These are phyloP conservation scores for Leptodontidium sp. DNA, from an alignment of 2,329 filamentous ascomycete species.

Conservation along the genomic window DNA sequence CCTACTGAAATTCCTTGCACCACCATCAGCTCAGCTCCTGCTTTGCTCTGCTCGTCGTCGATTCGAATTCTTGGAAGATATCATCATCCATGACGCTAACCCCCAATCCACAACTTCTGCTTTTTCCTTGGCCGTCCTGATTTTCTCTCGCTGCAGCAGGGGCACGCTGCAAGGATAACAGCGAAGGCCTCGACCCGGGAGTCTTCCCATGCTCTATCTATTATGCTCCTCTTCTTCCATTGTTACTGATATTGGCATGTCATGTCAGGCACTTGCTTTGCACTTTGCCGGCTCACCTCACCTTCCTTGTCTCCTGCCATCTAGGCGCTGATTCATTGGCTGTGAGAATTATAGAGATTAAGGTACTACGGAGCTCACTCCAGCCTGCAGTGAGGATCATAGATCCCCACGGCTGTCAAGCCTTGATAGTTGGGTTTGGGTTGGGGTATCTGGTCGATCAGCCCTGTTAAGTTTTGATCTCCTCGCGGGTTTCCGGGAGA, in stretches of 20 bases:
- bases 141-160: slow-evolving; percentile 6
- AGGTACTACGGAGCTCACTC: slow-evolving; percentile 17
- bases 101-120: not conserved
- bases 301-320: slow-evolving; percentile 13
- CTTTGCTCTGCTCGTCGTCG: not conserved
- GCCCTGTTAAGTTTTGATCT: slow-evolving; percentile 8
- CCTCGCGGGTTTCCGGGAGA: not conserved
- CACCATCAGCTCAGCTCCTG: slow-evolving; percentile 15
- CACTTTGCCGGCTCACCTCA: slow-evolving; percentile 10
- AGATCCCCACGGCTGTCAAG: slow-evolving; percentile 17
- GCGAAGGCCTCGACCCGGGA: slow-evolving; percentile 5
- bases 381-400: slow-evolving; percentile 22
- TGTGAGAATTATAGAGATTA: slow-evolving; percentile 4
- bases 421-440: slow-evolving; percentile 13
- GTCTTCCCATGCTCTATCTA: slow-evolving; percentile 2
- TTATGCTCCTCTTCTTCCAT: slow-evolving; percentile 7
- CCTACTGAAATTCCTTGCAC: slow-evolving; percentile 13
- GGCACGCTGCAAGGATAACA: not conserved
- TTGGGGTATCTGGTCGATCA: slow-evolving; percentile 12
- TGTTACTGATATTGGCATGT: slow-evolving; percentile 20
- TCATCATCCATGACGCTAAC: not conserved
- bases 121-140: slow-evolving; percentile 16
- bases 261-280: slow-evolving; percentile 18
- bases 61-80: slow-evolving; percentile 11
- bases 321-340: slow-evolving; percentile 11